A percentile compares a stretch with the other conserved stretches of the same genome.
Evolutionary conservation across 352 stramenopile species (phyloP).

Genomic region (Globisporangium camurandrum): DNA sequence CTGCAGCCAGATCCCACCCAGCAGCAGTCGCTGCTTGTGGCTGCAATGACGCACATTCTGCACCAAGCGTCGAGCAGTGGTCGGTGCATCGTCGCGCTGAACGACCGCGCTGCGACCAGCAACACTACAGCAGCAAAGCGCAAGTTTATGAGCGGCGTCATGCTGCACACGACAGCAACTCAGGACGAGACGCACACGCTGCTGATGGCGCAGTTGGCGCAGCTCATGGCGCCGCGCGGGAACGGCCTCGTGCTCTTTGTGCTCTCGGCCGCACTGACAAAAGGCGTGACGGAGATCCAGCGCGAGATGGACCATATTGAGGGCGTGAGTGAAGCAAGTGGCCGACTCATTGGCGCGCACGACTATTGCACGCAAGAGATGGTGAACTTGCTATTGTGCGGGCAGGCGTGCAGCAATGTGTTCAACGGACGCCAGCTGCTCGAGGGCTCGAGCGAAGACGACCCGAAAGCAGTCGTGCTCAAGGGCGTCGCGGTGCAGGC

Average conservation of each 20-base stretch:
- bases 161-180: conserved; percentile 23
- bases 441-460: conserved; percentile 46
- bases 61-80: conserved; percentile 38
- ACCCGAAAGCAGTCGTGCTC: conserved; percentile 58
- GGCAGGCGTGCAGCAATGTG: conserved; percentile 90
- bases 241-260: conserved; percentile 74
- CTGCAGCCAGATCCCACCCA: conserved; percentile 28
- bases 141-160: conserved; percentile 37
- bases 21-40: conserved; percentile 34
- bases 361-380: conserved; percentile 93
- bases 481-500: conserved; percentile 49
- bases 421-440: conserved; percentile 89
- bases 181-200: conserved; percentile 31
- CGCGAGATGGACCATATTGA: conserved; percentile 84
- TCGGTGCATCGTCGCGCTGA: conserved; percentile 33
- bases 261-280: conserved; percentile 55
- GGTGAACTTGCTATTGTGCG: conserved; percentile 94
- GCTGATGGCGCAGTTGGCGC: conserved; percentile 20
- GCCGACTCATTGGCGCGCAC: conserved; percentile 75
- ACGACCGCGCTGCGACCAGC: conserved; percentile 8
- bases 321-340: conserved; percentile 22
- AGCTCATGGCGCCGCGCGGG: conserved; percentile 48
- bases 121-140: conserved; percentile 15
- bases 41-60: conserved; percentile 55
- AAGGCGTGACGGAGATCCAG: conserved; percentile 41